phyloP scores from a whole-genome alignment of 371 early-diverging fungal genomes.

The Mucor circinelloides region DNA sequence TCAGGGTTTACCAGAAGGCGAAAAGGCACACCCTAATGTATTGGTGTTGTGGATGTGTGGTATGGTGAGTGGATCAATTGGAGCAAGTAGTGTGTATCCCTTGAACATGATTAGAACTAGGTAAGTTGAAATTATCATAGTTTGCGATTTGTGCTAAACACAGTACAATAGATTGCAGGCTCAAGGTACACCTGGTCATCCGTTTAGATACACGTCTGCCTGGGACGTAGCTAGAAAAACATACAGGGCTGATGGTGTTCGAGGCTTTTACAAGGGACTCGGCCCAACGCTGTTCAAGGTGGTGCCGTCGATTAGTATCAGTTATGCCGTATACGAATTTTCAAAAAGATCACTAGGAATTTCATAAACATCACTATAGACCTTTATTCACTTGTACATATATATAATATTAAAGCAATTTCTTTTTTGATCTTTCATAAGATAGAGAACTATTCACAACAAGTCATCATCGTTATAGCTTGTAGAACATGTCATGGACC shows the following conservation, averaged over 20 bases:
- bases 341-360: conserved; percentile 55
- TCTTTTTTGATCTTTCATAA: neutral
- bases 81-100: conserved; percentile 81
- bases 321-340: conserved; percentile 64
- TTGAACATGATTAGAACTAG: conserved; percentile 77
- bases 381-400: conserved; percentile 6
- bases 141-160: neutral
- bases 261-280: conserved; percentile 88
- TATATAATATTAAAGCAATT: neutral
- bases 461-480: neutral
- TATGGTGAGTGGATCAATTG: conserved; percentile 69
- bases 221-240: conserved; percentile 71
- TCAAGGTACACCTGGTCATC: conserved; percentile 80
- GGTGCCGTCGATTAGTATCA: conserved; percentile 65
- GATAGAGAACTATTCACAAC: neutral
- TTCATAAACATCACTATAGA: conserved; percentile 19
- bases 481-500: conserved; percentile 20
- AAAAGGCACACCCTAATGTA: conserved; percentile 41
- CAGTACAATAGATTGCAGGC: conserved; percentile 70
- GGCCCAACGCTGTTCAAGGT: conserved; percentile 75
- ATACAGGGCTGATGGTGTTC: conserved; percentile 73
- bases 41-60: conserved; percentile 68
- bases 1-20: conserved; percentile 12
- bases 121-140: conserved; percentile 36
- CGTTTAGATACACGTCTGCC: conserved; percentile 65